Evolutionary conservation across 2,329 filamentous ascomycete species (phyloP).

Genomic region (Pseudopithomyces maydicus): DNA sequence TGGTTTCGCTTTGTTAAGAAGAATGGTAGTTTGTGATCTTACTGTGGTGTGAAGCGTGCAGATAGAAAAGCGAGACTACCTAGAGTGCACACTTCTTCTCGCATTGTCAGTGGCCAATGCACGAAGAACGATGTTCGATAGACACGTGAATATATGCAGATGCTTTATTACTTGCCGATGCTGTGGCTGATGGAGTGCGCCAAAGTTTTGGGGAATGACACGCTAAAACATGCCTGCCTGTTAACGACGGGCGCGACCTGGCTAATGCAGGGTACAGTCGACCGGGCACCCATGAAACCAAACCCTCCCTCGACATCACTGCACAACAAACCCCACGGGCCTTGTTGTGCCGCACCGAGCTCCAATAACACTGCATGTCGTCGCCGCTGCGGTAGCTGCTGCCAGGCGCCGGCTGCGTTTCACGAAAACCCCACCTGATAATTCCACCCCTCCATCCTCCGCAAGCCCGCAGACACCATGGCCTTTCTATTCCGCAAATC

Average conservation of each 20-base stretch:
- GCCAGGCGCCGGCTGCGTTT: constrained; percentile 30
- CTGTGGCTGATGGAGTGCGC: not conserved
- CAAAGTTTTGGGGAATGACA: not conserved
- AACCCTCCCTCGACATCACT: constrained; percentile 17
- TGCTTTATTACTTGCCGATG: not conserved
- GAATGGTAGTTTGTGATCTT: not conserved
- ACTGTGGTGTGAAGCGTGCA: not conserved
- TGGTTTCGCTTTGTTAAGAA: not conserved
- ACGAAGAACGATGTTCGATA: too few relatives aligned
- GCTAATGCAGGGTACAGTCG: constrained; percentile 10
- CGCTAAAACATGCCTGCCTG: not conserved
- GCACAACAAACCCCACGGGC: constrained; percentile 32
- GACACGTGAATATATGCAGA: too few relatives aligned
- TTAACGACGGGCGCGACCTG: not conserved
- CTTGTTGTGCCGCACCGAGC: constrained; percentile 3
- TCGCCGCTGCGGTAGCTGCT: constrained; percentile 39
- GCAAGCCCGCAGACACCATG: constrained; percentile 54
- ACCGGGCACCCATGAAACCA: constrained; percentile 14
- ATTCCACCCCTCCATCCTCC: constrained; percentile 21
- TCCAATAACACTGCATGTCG: constrained; percentile 30
- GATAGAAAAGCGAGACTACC: not conserved
- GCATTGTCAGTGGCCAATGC: too few relatives aligned
- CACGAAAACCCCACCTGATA: constrained; percentile 25
- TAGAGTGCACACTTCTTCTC: too few relatives aligned
- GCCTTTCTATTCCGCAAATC: constrained; percentile 72